Conservation (phyloP, 345 rosid species). For the Eucalyptus curtisii region DNA sequence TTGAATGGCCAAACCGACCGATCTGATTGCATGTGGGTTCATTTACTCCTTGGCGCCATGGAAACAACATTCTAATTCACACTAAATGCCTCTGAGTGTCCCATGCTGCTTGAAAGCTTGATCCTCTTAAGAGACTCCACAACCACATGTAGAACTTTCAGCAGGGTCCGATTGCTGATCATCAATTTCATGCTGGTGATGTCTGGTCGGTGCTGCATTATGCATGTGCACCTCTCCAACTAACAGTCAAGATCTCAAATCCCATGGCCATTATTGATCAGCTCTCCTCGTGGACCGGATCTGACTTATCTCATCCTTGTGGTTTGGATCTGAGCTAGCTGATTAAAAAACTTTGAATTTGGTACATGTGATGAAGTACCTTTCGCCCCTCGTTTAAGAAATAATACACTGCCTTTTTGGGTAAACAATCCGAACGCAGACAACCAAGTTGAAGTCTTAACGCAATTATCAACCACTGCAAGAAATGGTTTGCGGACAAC, state of each 20-base stretch:
- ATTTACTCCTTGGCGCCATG: not conserved
- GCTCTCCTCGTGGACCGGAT: not conserved
- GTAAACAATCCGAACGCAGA: not conserved
- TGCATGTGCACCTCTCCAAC: not conserved
- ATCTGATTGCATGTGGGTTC: not conserved
- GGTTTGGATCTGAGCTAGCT: not conserved
- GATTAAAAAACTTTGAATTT: not conserved
- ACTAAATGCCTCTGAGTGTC: not conserved
- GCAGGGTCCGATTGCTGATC: not conserved
- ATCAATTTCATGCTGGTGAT: not conserved
- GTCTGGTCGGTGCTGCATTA: not conserved
- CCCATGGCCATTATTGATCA: not conserved
- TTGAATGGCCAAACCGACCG: not conserved
- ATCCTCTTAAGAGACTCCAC: not conserved
- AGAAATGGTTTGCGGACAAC: not conserved
- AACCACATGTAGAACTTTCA: not conserved
- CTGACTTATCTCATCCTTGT: not conserved
- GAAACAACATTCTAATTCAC: not conserved
- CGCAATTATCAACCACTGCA: not conserved
- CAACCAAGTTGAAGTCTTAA: not conserved
- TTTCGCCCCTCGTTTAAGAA: not conserved
- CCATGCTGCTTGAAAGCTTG: not conserved
- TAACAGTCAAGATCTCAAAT: not conserved
- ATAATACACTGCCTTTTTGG: not conserved
- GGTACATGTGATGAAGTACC: not conserved